Base-by-base conservation (phyloP, 177 flowering plant species). In the Tripterygium wilfordii region DNA sequence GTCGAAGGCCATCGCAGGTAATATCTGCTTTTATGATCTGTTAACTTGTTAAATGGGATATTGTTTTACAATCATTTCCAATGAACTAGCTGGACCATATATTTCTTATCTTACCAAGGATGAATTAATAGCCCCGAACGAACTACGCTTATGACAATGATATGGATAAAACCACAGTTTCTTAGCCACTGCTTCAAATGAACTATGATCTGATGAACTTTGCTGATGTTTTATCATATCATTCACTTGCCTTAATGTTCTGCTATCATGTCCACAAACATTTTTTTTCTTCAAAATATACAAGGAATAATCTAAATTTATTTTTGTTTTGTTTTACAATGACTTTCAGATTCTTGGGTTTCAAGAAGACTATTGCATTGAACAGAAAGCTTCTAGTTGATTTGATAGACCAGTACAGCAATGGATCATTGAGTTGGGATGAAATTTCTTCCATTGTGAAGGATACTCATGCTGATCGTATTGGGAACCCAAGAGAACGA, bases 1-100 rank as follows among this genome's bases (percentile, higher is more conserved):
- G 84, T 73, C 20, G 81, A 76, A 64, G 84, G 84, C 21, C 84
- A 76, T 48, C 70, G 84, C 20, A 75, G 80, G 84, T 75, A 62
- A 16, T 30, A 18, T 36, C 42, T 45, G 8, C 41, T 17, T 33
- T 58, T 14, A 30, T 33, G 30, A 14, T 17, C 13, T 20, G 9
- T 24, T 20, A n/a, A 6, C 22, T 26, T 42, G 43, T 16, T 22
- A 10, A 23, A 15, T 25, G n/a, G 33, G 12, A n/a, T 31, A n/a
- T n/a, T n/a, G n/a, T n/a, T n/a, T n/a, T n/a, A n/a, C n/a, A n/a
- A n/a, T n/a, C n/a, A n/a, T n/a, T n/a, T n/a, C n/a, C n/a, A n/a
- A n/a, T n/a, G n/a, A n/a, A n/a, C n/a, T n/a, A n/a, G n/a, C n/a
- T n/a, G n/a, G n/a, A n/a, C n/a, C n/a, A n/a, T n/a, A n/a, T n/a